Conservation (phyloP, 495 filamentous ascomycete species). For the Annulohypoxylon stygium region DNA sequence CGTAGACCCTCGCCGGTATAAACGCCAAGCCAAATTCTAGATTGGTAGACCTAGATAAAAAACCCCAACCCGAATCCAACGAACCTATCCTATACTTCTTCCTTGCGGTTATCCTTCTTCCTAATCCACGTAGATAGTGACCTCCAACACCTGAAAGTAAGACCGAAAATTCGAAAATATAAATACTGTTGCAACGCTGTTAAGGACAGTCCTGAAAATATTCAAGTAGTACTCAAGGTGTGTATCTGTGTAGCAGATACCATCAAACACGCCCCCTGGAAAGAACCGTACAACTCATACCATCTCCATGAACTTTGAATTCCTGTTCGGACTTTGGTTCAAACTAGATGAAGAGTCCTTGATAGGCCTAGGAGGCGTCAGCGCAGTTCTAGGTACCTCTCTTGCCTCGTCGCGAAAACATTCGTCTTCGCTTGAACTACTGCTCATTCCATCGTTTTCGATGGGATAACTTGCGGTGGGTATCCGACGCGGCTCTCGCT, state of each 20-base stretch:
- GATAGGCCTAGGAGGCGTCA: conserved; percentile 40
- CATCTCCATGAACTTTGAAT: conserved; percentile 58
- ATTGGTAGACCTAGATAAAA: conserved; percentile 17
- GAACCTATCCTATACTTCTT: conserved; percentile 15
- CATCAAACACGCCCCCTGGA: not conserved
- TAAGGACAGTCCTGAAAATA: not conserved
- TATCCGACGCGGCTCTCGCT: not conserved
- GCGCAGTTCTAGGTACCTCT: conserved; percentile 43
- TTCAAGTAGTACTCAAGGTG: not conserved
- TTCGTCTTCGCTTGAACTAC: conserved; percentile 37
- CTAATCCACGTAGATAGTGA: not conserved
- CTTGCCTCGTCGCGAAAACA: conserved; percentile 29
- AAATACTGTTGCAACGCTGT: not conserved
- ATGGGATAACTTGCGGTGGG: conserved; percentile 1
- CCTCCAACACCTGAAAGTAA: not conserved
- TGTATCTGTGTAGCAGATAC: not conserved
- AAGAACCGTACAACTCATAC: conserved; percentile 10
- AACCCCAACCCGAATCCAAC: conserved; percentile 15
- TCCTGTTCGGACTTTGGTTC: conserved; percentile 58
- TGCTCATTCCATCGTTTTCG: conserved; percentile 14
- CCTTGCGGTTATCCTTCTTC: conserved; percentile 27
- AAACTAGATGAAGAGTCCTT: conserved; percentile 37
- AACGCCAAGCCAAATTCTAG: conserved; percentile 25
- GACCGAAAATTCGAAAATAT: not conserved
- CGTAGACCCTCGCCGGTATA: not conserved